Percentiles rank a stretch among this genome's conserved stretches.
Conservation (phyloP, 2,329 filamentous ascomycete species). For the Trichothecium roseum region DNA sequence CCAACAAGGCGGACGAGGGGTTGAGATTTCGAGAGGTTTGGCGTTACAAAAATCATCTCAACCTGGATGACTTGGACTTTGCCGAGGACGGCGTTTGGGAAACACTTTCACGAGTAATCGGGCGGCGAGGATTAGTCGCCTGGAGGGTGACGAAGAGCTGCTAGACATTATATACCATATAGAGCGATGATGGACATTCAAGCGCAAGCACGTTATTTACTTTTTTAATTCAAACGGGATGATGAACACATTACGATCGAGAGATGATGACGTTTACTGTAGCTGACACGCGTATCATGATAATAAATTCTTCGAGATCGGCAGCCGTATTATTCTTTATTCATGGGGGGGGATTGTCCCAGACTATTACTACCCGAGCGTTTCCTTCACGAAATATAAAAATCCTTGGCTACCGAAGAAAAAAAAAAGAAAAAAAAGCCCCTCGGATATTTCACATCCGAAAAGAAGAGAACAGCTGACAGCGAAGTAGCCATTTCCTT, state of each 20-base stretch:
- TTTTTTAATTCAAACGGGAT: too few relatives aligned
- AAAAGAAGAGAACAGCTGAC: conserved; percentile 11
- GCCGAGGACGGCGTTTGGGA: conserved; percentile 65
- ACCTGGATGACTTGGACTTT: conserved; percentile 73
- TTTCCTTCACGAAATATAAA: too few relatives aligned
- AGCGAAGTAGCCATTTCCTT: conserved; percentile 11
- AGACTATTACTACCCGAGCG: too few relatives aligned
- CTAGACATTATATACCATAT: conserved; percentile 5
- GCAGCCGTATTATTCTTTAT: too few relatives aligned
- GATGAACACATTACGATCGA: too few relatives aligned
- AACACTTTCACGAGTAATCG: conserved; percentile 58
- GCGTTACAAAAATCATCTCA: conserved; percentile 57
- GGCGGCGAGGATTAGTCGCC: conserved; percentile 47
- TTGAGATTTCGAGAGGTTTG: conserved; percentile 61
- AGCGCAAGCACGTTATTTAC: not conserved
- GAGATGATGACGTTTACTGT: not conserved
- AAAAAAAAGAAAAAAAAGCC: too few relatives aligned
- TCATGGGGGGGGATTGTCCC: too few relatives aligned
- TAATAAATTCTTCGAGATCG: not conserved
- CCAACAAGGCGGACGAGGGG: conserved; percentile 47
- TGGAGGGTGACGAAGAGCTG: conserved; percentile 59
- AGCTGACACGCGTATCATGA: not conserved
- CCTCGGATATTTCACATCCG: conserved; percentile 3
- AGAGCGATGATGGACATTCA: not conserved
- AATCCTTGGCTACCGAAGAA: too few relatives aligned